Evolutionary conservation across 495 filamentous ascomycete species (phyloP), one percentile per base, ranked within the genome.

Genomic region (Penicillium paxilli): DNA sequence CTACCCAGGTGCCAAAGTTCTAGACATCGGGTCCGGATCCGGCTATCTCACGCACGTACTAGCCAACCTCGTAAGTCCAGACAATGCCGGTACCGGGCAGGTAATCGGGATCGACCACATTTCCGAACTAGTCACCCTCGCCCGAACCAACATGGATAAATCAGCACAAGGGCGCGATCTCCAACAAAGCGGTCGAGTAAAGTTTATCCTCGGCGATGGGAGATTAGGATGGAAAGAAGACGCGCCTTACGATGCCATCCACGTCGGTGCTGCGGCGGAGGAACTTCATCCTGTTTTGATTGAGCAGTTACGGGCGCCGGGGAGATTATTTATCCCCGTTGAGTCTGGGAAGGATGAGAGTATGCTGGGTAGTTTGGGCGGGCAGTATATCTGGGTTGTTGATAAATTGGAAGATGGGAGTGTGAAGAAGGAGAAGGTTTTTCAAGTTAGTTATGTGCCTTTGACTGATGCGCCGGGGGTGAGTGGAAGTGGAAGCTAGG

Each of bases 71-170:
- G 87, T 90, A 11, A 84, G 76, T 11, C 60, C 70, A 4, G 67
- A 62, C 12, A 19, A 62, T 12, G 10, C 22, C 5, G 58, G 60
- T 2, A 55, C 50, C 16, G 87, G 87, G 3, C 81, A 75, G 21
- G 82, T 91, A 1, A 81, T 97, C 22, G 94, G 94, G 0, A 71
- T 98, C 11, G 94, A 98, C 58, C 95, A 98, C 66, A 96, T 98
- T 54, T 74, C 74, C 33, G 84, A 83, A 54, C 75, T 98, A 47
- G 80, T 86, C 22, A 87, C 92, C 12, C 69, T 98, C 16, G 85
- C 90, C 2, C 78, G 75, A 44, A 47, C 60, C 6, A 98, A 98
- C 63, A 87, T 96, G 82, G 55, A 56, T 26, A 94, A 92, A 68
- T 85, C 82, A 7, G 63, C 73, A 3, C 77, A 86, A n/a, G 93